Percentiles rank a stretch among this genome's conserved stretches.
These are phyloP conservation scores for Comarum palustre DNA, from an alignment of 306 rosid genomes.

Conservation along the genomic window DNA sequence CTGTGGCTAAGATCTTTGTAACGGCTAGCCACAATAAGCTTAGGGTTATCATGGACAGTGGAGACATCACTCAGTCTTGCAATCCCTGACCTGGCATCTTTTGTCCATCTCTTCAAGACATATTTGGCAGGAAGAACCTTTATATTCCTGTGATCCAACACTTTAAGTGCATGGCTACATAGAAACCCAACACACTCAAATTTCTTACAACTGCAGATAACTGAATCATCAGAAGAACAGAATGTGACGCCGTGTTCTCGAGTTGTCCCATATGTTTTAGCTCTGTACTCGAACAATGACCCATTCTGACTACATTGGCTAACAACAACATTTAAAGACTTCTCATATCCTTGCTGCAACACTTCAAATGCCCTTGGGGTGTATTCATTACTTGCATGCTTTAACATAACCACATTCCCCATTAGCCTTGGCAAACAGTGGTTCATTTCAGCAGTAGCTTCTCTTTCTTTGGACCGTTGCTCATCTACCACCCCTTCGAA, in stretches of 20 bases:
- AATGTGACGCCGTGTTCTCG: conserved; percentile 45
- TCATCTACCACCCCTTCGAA: conserved; percentile 51
- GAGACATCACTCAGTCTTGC: conserved; percentile 28
- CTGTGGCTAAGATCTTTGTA: conserved; percentile 50
- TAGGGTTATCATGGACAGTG: conserved; percentile 37
- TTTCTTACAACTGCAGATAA: conserved; percentile 60
- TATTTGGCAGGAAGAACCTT: conserved; percentile 55
- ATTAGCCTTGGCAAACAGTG: conserved; percentile 47
- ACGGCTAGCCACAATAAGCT: conserved; percentile 41
- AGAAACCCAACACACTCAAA: conserved; percentile 57
- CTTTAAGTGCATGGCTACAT: conserved; percentile 65
- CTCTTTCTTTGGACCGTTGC: conserved; percentile 53
- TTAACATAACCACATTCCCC: conserved; percentile 54
- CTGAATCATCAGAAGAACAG: conserved; percentile 41
- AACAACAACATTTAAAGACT: conserved; percentile 54
- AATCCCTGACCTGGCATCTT: conserved; percentile 44
- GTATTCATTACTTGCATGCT: conserved; percentile 46
- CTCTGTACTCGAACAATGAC: conserved; percentile 43
- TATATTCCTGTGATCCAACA: conserved; percentile 57
- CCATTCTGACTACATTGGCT: conserved; percentile 41
- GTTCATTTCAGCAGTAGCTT: conserved; percentile 56
- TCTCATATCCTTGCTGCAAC: conserved; percentile 59
- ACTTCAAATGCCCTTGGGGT: conserved; percentile 63
- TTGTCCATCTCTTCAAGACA: conserved; percentile 59
- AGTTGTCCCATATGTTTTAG: conserved; percentile 44